A percentile compares a stretch with the other conserved stretches of the same genome.
phyloP scores from a whole-genome alignment of 352 stramenopile species.

The Globisporangium recalcitrans region DNA sequence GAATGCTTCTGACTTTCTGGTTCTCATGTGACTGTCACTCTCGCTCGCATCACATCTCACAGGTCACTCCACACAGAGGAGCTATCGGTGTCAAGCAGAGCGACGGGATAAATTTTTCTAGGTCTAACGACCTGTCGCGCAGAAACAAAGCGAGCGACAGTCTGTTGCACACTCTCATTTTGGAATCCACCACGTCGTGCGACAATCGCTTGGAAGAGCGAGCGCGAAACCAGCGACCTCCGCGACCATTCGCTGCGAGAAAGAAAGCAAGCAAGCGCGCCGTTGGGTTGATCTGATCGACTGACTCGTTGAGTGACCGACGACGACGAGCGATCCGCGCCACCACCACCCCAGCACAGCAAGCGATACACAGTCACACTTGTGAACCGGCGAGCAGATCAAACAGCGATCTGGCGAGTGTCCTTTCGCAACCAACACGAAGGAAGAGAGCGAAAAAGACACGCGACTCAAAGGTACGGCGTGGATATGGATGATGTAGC shows the following conservation, averaged over 20 bases:
- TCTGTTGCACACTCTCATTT: slow-evolving; percentile 1
- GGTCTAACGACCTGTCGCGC: slow-evolving; percentile 1
- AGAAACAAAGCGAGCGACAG: neutral
- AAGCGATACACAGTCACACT: neutral
- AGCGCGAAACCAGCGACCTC: neutral
- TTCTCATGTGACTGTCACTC: slow-evolving; percentile 1
- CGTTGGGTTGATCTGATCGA: neutral
- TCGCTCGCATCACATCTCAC: neutral
- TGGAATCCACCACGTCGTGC: slow-evolving; percentile 7
- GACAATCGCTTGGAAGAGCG: slow-evolving; percentile 5
- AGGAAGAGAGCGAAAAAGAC: neutral
- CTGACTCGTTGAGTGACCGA: neutral
- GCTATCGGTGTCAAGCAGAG: neutral
- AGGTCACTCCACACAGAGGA: neutral
- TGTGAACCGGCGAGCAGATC: neutral
- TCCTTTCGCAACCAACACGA: neutral
- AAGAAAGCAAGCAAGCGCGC: neutral
- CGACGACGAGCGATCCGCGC: neutral
- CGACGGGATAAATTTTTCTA: neutral
- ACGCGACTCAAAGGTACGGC: slow-evolving; percentile 6
- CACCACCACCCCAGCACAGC: neutral
- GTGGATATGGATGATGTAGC: neutral
- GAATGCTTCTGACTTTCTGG: neutral
- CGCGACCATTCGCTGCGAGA: neutral
- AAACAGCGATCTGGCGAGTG: neutral